phyloP scores from a whole-genome alignment of 768 basidiomycete species.

The Pleurotus cornucopiae region DNA sequence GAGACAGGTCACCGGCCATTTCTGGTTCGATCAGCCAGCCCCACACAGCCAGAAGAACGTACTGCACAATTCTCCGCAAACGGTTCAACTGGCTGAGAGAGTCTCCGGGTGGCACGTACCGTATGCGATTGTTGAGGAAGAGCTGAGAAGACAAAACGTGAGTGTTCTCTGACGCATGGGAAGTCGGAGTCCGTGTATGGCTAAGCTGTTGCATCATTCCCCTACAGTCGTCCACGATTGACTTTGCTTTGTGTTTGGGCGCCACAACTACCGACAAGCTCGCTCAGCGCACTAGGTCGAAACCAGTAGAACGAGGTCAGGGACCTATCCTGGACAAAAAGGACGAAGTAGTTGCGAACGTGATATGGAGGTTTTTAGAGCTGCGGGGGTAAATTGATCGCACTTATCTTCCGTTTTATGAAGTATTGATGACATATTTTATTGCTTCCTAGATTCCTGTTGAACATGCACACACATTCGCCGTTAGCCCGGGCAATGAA shows the following conservation, averaged over 20 bases:
- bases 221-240: slow-evolving; percentile 89
- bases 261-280: slow-evolving; percentile 81
- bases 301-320: slow-evolving; percentile 25
- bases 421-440: slow-evolving; percentile 1
- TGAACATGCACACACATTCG: slow-evolving; percentile 86
- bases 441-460: slow-evolving; percentile 62
- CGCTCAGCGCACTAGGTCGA: slow-evolving; percentile 77
- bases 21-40: slow-evolving; percentile 67
- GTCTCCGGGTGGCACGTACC: slow-evolving; percentile 89
- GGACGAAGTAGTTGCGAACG: slow-evolving; percentile 97
- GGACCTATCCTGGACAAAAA: slow-evolving; percentile 80
- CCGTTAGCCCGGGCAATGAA: slow-evolving; percentile 90
- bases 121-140: slow-evolving; percentile 84
- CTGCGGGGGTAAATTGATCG: slow-evolving; percentile 68
- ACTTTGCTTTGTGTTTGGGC: slow-evolving; percentile 91
- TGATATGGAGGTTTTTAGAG: slow-evolving; percentile 97
- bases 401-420: slow-evolving; percentile 10
- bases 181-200: slow-evolving; percentile 21
- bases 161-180: slow-evolving; percentile 28
- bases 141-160: slow-evolving; percentile 94
- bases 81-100: slow-evolving; percentile 82
- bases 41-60: slow-evolving; percentile 53
- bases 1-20: slow-evolving; percentile 64
- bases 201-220: slow-evolving; percentile 9
- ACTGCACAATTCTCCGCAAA: slow-evolving; percentile 72